Conservation (phyloP, 345 rosid genomes). For the Gossypium mustelinum region DNA sequence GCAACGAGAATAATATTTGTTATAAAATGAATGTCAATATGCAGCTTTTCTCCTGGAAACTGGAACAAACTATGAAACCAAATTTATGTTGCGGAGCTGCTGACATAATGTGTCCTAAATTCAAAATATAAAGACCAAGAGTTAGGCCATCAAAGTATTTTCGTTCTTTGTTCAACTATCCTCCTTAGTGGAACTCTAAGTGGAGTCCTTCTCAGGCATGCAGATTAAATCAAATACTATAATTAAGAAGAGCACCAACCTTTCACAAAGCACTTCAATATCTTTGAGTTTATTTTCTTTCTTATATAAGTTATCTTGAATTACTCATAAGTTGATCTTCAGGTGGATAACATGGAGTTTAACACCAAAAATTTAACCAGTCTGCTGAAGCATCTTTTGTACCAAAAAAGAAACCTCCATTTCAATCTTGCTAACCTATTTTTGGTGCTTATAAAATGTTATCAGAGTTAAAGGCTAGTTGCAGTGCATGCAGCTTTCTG, state of each 20-base stretch:
- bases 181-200: conserved; percentile 27
- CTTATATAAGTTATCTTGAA: background rate
- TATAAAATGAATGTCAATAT: background rate
- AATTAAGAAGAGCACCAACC: conserved; percentile 32
- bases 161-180: conserved; percentile 12
- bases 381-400: too few species aligned
- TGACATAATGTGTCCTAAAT: background rate
- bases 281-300: background rate
- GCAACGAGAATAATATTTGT: background rate
- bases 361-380: too few species aligned
- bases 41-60: background rate
- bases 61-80: background rate
- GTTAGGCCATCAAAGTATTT: background rate
- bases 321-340: background rate
- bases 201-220: conserved; percentile 16
- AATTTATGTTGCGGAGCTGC: background rate
- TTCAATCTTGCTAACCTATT: too few species aligned
- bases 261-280: background rate
- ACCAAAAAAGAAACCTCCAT: too few species aligned
- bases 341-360: too few species aligned
- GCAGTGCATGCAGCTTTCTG: background rate
- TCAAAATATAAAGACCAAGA: conserved; percentile 1
- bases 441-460: background rate
- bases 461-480: background rate
- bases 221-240: conserved; percentile 18